Evolutionary conservation across 139 green algal genomes (phyloP), one percentile per base, ranked within the genome.

Genomic region (Helicosporidium sp.): DNA sequence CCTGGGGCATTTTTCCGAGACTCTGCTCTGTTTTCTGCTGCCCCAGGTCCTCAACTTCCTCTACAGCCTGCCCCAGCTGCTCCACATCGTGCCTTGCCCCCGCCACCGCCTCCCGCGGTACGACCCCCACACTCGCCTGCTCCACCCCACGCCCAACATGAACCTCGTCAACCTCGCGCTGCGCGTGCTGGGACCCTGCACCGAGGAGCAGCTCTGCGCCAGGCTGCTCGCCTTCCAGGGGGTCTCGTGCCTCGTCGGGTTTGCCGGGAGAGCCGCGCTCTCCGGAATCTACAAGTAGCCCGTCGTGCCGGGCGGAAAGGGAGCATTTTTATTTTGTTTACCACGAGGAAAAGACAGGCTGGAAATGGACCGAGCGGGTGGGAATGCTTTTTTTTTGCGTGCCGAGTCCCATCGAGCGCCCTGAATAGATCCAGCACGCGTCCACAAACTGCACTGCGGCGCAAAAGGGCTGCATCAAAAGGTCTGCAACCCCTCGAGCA

Each of bases 41-140:
- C 88, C 88, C 2, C 79, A 91, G 60, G 53, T 94, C 43, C 64
- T 98, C 64, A 98, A 98, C 71, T 98, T 98, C 63, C 54, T 94
- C 4, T 96, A 98, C 70, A 87, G 69, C 10, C 29, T 88, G 12
- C 86, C 87, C 7, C 88, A 98, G 74, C 75, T 98, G 12, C 90
- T 95, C 60, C 91, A 93, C 46, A 59, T 91, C 17, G 84, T 96
- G 44, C 84, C 72, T 18, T 98, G 89, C 61, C 87, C 87, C 6
- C 60, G 87, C 3, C 87, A 97, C 55, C 73, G 87, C 22, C 70
- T 97, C 46, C 87, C 87, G 1, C 72, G 74, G 29, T 87, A 87
- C 45, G 84, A 96, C 49, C 65, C 78, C 10, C 28, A 54, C 3
- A 92, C 78, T 0, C 72, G 70, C 0, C 52, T 90, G 28, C 62